phyloP scores from a whole-genome alignment of 371 early-diverging fungal genomes.

The Mucor piriformis region DNA sequence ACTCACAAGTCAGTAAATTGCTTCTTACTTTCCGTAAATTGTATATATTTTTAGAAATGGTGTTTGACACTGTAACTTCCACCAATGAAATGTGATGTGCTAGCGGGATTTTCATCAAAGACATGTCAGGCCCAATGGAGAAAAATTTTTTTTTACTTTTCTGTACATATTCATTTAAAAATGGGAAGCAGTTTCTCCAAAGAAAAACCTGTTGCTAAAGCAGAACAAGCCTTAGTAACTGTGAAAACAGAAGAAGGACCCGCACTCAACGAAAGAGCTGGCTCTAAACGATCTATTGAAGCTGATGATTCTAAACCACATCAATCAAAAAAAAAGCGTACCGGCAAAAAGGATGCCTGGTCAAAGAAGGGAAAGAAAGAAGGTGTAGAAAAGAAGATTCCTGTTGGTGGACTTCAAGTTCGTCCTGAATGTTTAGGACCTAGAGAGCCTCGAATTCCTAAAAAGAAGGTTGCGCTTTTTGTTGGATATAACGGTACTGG shows the following conservation, averaged over 20 bases:
- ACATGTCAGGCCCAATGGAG: too few species aligned
- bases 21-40: too few species aligned
- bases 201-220: neutral
- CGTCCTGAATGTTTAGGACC: constrained; percentile 20
- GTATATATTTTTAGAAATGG: too few species aligned
- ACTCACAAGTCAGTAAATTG: too few species aligned
- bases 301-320: neutral
- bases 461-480: constrained; percentile 86
- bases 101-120: too few species aligned
- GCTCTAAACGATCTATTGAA: neutral
- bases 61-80: too few species aligned
- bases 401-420: neutral
- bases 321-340: constrained; percentile 4
- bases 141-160: neutral
- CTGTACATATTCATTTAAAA: neutral
- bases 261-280: neutral
- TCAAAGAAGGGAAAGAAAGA: neutral
- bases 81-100: neutral
- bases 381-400: neutral
- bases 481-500: constrained; percentile 96
- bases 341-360: neutral
- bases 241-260: neutral
- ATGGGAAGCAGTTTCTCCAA: neutral
- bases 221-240: neutral
- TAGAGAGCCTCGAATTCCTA: constrained; percentile 67